phyloP scores from a whole-genome alignment of 2,329 filamentous ascomycete genomes.

The Epichloe baconii region DNA sequence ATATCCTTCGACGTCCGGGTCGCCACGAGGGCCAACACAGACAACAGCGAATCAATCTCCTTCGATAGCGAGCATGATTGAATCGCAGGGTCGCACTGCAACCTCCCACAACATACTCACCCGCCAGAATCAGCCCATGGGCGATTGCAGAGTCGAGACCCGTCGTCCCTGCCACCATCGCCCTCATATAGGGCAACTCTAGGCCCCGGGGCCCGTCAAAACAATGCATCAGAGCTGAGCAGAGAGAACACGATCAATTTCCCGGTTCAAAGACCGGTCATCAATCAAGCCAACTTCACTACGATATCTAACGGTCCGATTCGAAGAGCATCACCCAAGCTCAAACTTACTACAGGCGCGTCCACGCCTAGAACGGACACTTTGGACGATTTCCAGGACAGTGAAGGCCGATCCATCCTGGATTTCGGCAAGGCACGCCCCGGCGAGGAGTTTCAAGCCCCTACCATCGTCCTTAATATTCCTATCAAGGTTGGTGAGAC shows the following conservation, averaged over 20 bases:
- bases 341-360: slow-evolving; percentile 28
- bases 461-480: slow-evolving; percentile 74
- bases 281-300: slow-evolving; percentile 27
- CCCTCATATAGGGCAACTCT: slow-evolving; percentile 25
- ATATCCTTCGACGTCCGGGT: slow-evolving; percentile 31
- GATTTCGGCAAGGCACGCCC: slow-evolving; percentile 47
- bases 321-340: slow-evolving; percentile 35
- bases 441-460: slow-evolving; percentile 47
- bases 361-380: slow-evolving; percentile 36
- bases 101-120: slow-evolving; percentile 15
- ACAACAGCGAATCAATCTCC: slow-evolving; percentile 44
- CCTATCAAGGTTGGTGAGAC: slow-evolving; percentile 60
- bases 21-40: slow-evolving; percentile 32
- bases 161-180: slow-evolving; percentile 27
- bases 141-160: slow-evolving; percentile 22
- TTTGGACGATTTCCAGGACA: slow-evolving; percentile 33
- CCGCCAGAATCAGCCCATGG: slow-evolving; percentile 16
- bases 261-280: slow-evolving; percentile 17
- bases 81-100: slow-evolving; percentile 29
- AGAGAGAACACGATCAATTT: slow-evolving; percentile 19
- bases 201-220: slow-evolving; percentile 18
- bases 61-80: slow-evolving; percentile 81
- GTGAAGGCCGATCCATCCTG: slow-evolving; percentile 41
- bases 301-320: slow-evolving; percentile 27
- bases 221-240: slow-evolving; percentile 22